Percentiles rank a stretch among this genome's conserved stretches.
These are phyloP conservation scores for Stagonosporopsis rhizophila DNA, from an alignment of 2,329 filamentous ascomycete species.

Conservation along the genomic window DNA sequence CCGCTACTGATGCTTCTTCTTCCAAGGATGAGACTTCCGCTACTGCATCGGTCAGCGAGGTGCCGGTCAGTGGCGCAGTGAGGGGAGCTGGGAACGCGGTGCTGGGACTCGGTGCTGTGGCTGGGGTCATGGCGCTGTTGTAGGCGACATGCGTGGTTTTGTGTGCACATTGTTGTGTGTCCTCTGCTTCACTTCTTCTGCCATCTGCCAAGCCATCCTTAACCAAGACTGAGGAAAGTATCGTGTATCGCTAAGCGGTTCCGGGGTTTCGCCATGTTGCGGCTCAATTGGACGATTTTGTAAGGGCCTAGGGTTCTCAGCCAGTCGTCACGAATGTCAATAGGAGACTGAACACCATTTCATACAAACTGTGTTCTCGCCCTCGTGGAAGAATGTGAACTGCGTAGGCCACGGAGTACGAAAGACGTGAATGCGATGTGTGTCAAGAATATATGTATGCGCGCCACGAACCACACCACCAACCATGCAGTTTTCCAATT, in stretches of 20 bases:
- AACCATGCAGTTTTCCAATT: background rate
- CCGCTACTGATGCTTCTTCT: background rate
- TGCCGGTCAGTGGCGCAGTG: slow-evolving; percentile 1
- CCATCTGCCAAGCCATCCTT: background rate
- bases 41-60: slow-evolving; percentile 4
- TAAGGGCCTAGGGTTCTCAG: background rate
- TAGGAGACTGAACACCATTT: background rate
- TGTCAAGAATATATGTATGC: background rate
- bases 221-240: background rate
- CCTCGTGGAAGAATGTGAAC: background rate
- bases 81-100: background rate
- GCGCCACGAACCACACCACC: background rate
- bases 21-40: background rate
- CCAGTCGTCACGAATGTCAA: background rate
- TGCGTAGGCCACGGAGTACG: background rate
- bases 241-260: background rate
- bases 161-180: background rate
- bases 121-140: slow-evolving; percentile 4
- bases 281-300: background rate
- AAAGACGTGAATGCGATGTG: background rate
- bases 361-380: background rate
- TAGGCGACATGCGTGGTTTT: background rate
- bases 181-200: background rate
- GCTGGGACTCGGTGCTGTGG: background rate
- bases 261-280: background rate